Conservation (phyloP, 1,284 basidiomycete genomes). For the Boletus semigastroideus region DNA sequence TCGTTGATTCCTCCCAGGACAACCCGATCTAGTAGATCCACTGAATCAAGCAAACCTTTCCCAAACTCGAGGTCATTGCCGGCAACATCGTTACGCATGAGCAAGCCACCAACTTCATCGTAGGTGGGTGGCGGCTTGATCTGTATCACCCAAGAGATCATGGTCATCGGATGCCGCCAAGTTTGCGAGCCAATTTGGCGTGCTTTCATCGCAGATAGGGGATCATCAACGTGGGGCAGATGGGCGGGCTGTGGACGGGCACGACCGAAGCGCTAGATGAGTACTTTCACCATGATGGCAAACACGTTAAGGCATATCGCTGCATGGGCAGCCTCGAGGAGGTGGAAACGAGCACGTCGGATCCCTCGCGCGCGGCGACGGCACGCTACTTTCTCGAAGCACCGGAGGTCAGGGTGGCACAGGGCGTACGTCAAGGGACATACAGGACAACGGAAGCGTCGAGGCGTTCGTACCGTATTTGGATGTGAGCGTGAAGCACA, state of each 20-base stretch:
- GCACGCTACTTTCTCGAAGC: constrained; percentile 97
- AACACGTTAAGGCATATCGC: constrained; percentile 97
- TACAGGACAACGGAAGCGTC: constrained; percentile 95
- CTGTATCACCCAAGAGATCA: constrained; percentile 99
- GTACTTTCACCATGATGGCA: constrained; percentile 99
- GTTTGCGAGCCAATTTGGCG: constrained; percentile 91
- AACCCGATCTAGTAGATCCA: constrained; percentile 94
- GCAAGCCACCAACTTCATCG: constrained; percentile 93
- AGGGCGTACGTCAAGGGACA: constrained; percentile 96
- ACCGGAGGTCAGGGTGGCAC: constrained; percentile 94
- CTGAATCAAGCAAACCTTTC: constrained; percentile 90
- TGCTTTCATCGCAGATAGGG: constrained; percentile 99
- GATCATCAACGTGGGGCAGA: constrained; percentile 97
- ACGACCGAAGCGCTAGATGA: constrained; percentile 98
- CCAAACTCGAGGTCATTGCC: constrained; percentile 89
- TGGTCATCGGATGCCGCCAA: constrained; percentile 99
- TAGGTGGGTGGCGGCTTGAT: constrained; percentile 98
- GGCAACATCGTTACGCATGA: constrained; percentile 98
- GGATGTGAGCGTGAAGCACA: constrained; percentile 91
- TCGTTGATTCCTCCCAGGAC: constrained; percentile 96
- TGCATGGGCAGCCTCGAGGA: constrained; percentile 98
- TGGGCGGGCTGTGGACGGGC: constrained; percentile 97
- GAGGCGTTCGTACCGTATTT: constrained; percentile 92
- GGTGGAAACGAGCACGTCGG: constrained; percentile 87
- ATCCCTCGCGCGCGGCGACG: constrained; percentile 94